phyloP scores from a whole-genome alignment of 2,329 filamentous ascomycete species.

The Tetracladium maxilliforme region DNA sequence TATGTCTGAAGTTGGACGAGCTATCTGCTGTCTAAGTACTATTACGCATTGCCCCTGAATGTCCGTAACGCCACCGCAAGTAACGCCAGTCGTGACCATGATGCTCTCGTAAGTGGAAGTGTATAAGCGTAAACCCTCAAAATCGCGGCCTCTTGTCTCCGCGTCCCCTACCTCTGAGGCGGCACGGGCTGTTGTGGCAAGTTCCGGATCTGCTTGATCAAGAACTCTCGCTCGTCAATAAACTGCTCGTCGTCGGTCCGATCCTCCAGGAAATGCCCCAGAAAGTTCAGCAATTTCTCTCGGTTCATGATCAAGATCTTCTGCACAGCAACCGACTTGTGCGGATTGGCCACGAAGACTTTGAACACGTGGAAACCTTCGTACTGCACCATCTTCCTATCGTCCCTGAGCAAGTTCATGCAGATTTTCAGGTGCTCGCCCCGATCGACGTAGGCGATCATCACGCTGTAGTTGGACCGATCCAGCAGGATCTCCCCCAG shows the following conservation, averaged over 20 bases:
- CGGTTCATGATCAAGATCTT: constrained; percentile 94
- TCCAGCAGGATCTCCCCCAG: constrained; percentile 90
- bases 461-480: constrained; percentile 91
- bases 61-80: too few species aligned
- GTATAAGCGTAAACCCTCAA: too few species aligned
- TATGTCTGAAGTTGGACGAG: too few species aligned
- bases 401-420: constrained; percentile 93
- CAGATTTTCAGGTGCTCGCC: constrained; percentile 95
- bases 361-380: constrained; percentile 99
- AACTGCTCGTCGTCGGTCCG: constrained; percentile 97
- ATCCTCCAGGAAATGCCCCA: constrained; percentile 86
- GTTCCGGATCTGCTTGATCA: constrained; percentile 82
- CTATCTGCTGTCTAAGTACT: too few species aligned
- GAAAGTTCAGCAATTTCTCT: constrained; percentile 75
- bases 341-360: constrained; percentile 96
- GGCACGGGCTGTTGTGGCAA: constrained; percentile 47
- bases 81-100: too few species aligned
- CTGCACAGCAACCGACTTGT: constrained; percentile 93
- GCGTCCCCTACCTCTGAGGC: too few species aligned
- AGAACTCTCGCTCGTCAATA: constrained; percentile 91
- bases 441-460: constrained; percentile 92
- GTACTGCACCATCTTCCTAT: constrained; percentile 98
- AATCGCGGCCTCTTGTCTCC: too few species aligned
- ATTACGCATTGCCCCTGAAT: too few species aligned
- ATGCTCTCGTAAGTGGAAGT: too few species aligned